A percentile compares a stretch with the other conserved stretches of the same genome.
Evolutionary conservation across 1,284 basidiomycete genomes (phyloP).

Genomic region (Fomes fomentarius): DNA sequence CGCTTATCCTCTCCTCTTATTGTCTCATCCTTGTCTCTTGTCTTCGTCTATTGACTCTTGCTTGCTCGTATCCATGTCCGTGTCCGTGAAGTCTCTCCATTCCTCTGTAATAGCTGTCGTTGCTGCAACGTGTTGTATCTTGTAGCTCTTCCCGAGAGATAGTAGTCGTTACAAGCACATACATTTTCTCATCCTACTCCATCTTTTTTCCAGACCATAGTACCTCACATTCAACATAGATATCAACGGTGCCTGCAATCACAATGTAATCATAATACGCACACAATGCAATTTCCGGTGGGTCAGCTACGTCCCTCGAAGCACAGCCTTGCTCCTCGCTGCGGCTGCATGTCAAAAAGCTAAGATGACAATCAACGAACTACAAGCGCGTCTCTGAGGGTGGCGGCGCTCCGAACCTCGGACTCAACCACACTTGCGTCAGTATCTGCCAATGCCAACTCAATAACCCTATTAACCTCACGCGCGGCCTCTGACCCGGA

Average conservation of each 20-base stretch:
- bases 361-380: background rate
- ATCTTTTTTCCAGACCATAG: background rate
- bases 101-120: slow-evolving; percentile 24
- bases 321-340: background rate
- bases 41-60: slow-evolving; percentile 3
- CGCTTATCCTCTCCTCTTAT: no score
- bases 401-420: no score
- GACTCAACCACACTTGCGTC: no score
- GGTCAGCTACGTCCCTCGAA: background rate
- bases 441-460: no score
- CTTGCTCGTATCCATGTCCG: slow-evolving; percentile 7
- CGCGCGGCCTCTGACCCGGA: no score
- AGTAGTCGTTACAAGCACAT: background rate
- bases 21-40: no score
- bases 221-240: background rate
- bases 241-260: background rate
- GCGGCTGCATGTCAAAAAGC: no score
- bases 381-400: no score
- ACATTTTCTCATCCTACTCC: background rate
- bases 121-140: slow-evolving; percentile 29
- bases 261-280: slow-evolving; percentile 15
- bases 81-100: background rate
- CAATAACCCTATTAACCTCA: no score
- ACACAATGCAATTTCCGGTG: slow-evolving; percentile 10
- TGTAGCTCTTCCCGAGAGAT: slow-evolving; percentile 19